Conservation (phyloP, 2,329 filamentous ascomycete species). For the Volutella citrinella region DNA sequence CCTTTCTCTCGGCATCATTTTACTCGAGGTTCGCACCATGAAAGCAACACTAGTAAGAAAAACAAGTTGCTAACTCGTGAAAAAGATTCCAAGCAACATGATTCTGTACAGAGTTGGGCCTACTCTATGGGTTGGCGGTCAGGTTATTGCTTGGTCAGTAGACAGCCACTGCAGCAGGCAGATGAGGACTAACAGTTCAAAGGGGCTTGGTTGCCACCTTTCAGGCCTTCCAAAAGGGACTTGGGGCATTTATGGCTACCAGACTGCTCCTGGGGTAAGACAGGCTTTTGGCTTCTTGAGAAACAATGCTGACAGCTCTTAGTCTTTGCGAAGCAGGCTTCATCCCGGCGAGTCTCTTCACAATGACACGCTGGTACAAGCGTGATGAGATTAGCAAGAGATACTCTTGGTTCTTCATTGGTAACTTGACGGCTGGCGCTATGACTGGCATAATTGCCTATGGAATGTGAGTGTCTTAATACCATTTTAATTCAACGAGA, state of each 20-base stretch:
- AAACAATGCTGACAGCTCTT: neutral
- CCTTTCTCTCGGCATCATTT: slow-evolving; percentile 43
- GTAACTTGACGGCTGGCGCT: slow-evolving; percentile 39
- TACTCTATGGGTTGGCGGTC: slow-evolving; percentile 36
- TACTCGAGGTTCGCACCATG: slow-evolving; percentile 31
- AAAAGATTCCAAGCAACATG: slow-evolving; percentile 43
- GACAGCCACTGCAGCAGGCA: slow-evolving; percentile 13
- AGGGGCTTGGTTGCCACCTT: slow-evolving; percentile 32
- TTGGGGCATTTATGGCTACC: slow-evolving; percentile 31
- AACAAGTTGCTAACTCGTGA: neutral
- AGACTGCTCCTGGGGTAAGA: slow-evolving; percentile 28
- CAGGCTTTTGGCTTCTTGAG: slow-evolving; percentile 17
- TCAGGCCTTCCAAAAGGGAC: slow-evolving; percentile 32
- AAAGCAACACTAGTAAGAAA: neutral
- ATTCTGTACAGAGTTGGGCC: slow-evolving; percentile 44
- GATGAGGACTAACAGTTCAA: slow-evolving; percentile 19
- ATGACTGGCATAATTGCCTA: slow-evolving; percentile 40
- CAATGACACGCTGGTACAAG: slow-evolving; percentile 44
- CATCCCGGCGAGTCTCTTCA: slow-evolving; percentile 44
- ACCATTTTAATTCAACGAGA: slow-evolving; percentile 43
- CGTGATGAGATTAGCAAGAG: slow-evolving; percentile 40
- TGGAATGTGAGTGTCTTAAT: slow-evolving; percentile 27
- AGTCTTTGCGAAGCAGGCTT: slow-evolving; percentile 24
- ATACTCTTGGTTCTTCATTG: slow-evolving; percentile 41
- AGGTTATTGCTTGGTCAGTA: slow-evolving; percentile 33